A percentile compares a stretch with the other conserved stretches of the same genome.
phyloP scores from a whole-genome alignment of 495 filamentous ascomycete genomes.

The Usnea hakonensis region DNA sequence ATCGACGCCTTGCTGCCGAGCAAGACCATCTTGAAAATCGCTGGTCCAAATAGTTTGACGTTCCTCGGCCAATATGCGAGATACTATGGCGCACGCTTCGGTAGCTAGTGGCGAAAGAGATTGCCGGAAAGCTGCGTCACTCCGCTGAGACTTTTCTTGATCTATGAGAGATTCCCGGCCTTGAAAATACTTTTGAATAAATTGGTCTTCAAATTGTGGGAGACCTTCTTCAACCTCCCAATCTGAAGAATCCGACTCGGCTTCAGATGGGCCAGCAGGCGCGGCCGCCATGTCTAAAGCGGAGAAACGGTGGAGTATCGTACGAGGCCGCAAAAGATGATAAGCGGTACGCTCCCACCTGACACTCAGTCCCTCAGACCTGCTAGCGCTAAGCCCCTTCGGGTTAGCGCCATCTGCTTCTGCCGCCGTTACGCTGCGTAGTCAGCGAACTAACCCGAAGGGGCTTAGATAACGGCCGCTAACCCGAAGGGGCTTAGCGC shows the following conservation, averaged over 20 bases:
- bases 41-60: conserved; percentile 61
- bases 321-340: not conserved
- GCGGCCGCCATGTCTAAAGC: not conserved
- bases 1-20: conserved; percentile 36
- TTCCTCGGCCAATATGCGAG: conserved; percentile 70
- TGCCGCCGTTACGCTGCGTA: too few relatives aligned
- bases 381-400: too few relatives aligned
- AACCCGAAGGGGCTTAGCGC: too few relatives aligned
- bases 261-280: conserved; percentile 6
- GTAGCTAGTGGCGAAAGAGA: conserved; percentile 67
- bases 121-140: conserved; percentile 43
- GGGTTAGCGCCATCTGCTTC: too few relatives aligned
- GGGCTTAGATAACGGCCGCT: too few relatives aligned
- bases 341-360: not conserved
- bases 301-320: not conserved
- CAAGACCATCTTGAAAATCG: conserved; percentile 57
- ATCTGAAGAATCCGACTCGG: conserved; percentile 25
- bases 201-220: conserved; percentile 54
- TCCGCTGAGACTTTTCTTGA: conserved; percentile 73
- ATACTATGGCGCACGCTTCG: conserved; percentile 69
- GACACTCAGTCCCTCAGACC: not conserved
- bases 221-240: conserved; percentile 47
- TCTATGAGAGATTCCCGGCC: conserved; percentile 70
- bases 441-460: too few relatives aligned
- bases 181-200: conserved; percentile 70